Percentiles rank a stretch among this genome's conserved stretches.
Conservation (phyloP, 352 stramenopile genomes). For the Pythium coloratum region DNA sequence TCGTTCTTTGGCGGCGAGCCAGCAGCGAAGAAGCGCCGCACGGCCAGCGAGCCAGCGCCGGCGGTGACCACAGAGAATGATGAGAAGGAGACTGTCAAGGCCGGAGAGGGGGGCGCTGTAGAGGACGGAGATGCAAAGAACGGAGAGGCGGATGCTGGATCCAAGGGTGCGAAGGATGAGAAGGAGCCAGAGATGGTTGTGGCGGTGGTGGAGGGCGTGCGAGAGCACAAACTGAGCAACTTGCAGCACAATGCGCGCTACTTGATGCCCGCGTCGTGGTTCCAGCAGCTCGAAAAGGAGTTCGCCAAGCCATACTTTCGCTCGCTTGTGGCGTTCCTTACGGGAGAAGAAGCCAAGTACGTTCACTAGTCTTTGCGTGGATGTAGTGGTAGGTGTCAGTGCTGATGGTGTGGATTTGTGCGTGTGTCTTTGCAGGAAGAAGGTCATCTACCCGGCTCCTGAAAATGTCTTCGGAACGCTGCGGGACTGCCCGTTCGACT, state of each 20-base stretch:
- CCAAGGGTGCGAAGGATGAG: not conserved
- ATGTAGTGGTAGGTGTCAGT: no score
- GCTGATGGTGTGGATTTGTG: not conserved
- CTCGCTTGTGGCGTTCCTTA: constrained; percentile 45
- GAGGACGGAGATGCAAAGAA: not conserved
- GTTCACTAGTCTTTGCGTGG: not conserved
- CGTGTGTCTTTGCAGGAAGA: constrained; percentile 36
- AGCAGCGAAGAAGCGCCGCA: constrained; percentile 20
- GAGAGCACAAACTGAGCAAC: constrained; percentile 38
- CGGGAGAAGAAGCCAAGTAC: constrained; percentile 45
- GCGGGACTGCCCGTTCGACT: constrained; percentile 84
- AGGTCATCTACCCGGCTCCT: constrained; percentile 86
- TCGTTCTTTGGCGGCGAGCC: constrained; percentile 53
- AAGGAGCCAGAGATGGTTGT: constrained; percentile 3
- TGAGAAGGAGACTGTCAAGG: not conserved
- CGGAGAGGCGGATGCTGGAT: not conserved
- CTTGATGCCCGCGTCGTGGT: constrained; percentile 64
- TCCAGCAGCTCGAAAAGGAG: constrained; percentile 50
- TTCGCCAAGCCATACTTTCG: constrained; percentile 50
- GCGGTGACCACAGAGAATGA: not conserved
- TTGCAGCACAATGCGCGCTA: constrained; percentile 34
- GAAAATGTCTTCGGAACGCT: constrained; percentile 89
- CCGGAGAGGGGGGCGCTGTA: not conserved
- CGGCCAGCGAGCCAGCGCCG: not conserved
- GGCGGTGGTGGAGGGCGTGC: constrained; percentile 2